These are phyloP conservation scores for Papiliotrema terrestris DNA, from an alignment of 1,284 basidiomycete species.

Conservation along the genomic window DNA sequence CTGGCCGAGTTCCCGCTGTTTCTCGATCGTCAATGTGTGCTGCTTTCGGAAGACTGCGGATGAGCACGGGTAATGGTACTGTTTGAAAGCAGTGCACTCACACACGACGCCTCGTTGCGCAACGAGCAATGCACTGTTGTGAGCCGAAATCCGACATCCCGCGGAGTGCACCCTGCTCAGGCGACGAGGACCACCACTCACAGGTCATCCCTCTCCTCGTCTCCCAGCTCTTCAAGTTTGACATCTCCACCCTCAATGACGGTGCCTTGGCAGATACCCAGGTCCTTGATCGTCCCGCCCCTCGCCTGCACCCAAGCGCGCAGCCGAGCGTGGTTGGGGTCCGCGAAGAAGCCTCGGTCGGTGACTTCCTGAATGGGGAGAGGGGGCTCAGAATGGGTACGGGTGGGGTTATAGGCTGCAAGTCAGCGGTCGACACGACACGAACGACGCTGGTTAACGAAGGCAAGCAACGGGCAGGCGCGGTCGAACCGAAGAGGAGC, in stretches of 20 bases:
- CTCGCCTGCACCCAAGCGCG: constrained; percentile 36
- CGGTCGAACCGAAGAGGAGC: no score
- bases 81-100: no score
- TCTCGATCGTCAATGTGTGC: constrained; percentile 54
- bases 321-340: constrained; percentile 40
- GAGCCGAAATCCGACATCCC: constrained; percentile 4
- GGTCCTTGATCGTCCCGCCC: constrained; percentile 47
- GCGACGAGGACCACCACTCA: constrained; percentile 25
- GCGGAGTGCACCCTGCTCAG: no score
- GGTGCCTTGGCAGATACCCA: constrained; percentile 49
- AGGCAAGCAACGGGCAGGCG: no score
- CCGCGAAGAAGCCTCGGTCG: constrained; percentile 59
- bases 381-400: constrained; percentile 33
- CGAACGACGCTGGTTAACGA: not conserved
- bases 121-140: constrained; percentile 34
- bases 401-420: constrained; percentile 33
- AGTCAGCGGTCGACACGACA: not conserved
- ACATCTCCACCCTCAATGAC: constrained; percentile 48
- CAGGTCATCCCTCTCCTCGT: constrained; percentile 52
- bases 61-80: not conserved
- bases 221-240: constrained; percentile 49
- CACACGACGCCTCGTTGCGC: constrained; percentile 46
- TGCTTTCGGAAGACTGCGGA: constrained; percentile 44
- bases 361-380: constrained; percentile 58
- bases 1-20: constrained; percentile 67